Evolutionary conservation across 2,329 filamentous ascomycete species (phyloP), one percentile per base, ranked within the genome.

Genomic region (Arthrinium phaeospermum): DNA sequence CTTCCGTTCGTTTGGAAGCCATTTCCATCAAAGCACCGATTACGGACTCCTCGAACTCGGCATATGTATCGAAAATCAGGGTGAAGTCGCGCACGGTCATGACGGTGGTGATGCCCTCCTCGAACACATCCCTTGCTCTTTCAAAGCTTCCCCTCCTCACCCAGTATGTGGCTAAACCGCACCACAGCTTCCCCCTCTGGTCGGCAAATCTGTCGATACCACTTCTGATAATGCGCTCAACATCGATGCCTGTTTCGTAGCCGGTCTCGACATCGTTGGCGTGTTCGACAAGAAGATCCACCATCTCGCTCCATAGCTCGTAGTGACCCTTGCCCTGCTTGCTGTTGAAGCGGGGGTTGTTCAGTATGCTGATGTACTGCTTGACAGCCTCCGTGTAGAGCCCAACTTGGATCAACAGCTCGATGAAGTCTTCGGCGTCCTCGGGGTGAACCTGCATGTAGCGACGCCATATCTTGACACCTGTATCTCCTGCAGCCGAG

Each of bases 71-170:
- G 78, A 99, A 99, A 67, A 98, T 92, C 71, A 98, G 90, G 0
- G 95, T 97, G 80, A 99, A 99, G 83, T 99, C 96, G 71, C 96
- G 92, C 64, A 99, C 95, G 2, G 96, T 99, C 96, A 98, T 98
- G 75, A 98, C 97, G 1, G 96, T 98, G 14, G 94, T 98, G 76
- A 98, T 94, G 64, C 94, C 97, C 82, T 98, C 95, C 83, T 99
- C 96, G 76, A 98, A 98, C 4, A 97, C 88, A 81, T 99, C 96
- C 75, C 97, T 88, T 19, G 96, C 95, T 74, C 92, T 92, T 83
- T 98, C 97, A 79, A 98, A 98, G 79, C 93, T 95, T 64, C 95
- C 95, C 80, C 92, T 91, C 73, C 94, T 94, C 80, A 97, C 97
- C 94, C 96, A 98, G 83, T 98, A 99, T 4, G 96, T 96, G 61